phyloP scores from a whole-genome alignment of 306 rosid species.

The Leucaena leucocephala region DNA sequence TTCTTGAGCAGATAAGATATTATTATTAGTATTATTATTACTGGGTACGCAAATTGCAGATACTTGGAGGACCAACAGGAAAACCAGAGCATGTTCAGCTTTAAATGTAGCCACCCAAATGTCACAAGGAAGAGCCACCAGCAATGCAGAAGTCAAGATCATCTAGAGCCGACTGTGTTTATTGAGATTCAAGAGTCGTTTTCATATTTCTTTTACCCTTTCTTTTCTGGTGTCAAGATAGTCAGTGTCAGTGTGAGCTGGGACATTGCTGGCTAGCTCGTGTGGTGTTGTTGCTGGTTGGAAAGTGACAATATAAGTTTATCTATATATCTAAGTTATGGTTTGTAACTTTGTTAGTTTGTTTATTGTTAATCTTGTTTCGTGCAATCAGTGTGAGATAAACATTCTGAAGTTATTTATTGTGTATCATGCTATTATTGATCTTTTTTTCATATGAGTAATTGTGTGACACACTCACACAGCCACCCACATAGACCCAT shows the following conservation, averaged over 20 bases:
- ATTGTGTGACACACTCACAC: neutral
- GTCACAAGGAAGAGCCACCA: neutral
- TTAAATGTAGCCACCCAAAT: neutral
- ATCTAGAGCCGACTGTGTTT: neutral
- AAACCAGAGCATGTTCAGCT: neutral
- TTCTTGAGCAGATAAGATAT: constrained; percentile 41
- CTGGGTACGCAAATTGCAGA: neutral
- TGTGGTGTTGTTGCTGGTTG: neutral
- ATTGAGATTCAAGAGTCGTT: neutral
- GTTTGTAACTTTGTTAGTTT: neutral
- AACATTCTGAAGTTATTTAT: neutral
- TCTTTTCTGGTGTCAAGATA: neutral
- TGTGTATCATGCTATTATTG: neutral
- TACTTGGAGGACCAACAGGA: neutral
- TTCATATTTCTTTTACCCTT: neutral
- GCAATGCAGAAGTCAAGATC: constrained; percentile 1
- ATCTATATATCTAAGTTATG: neutral
- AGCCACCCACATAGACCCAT: too few species aligned
- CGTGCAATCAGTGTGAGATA: neutral
- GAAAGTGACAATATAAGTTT: neutral
- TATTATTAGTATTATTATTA: too few species aligned
- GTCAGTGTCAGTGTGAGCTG: constrained; percentile 8
- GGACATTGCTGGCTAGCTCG: neutral
- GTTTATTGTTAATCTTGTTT: neutral
- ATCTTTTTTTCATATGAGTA: neutral